These are phyloP conservation scores for Delphinella strobiligena DNA, from an alignment of 2,329 filamentous ascomycete genomes.

Conservation along the genomic window DNA sequence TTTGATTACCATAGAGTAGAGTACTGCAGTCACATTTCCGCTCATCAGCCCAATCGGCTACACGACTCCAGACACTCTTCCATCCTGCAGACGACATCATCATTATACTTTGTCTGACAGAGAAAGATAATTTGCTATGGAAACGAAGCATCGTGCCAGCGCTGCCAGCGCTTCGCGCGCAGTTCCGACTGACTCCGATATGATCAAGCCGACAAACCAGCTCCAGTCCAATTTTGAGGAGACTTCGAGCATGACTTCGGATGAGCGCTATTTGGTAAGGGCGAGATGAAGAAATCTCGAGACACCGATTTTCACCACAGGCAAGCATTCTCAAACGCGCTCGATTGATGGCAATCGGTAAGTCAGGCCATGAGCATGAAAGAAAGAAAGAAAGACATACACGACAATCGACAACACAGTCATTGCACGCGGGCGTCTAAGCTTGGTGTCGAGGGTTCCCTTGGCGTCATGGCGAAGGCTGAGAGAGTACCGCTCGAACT, in stretches of 20 bases:
- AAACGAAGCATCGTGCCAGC: slow-evolving; percentile 8
- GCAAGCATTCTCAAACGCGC: slow-evolving; percentile 9
- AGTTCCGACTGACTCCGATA: slow-evolving; percentile 8
- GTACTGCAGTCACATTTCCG: too few relatives aligned
- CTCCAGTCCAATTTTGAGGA: slow-evolving; percentile 22
- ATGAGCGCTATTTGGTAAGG: slow-evolving; percentile 26
- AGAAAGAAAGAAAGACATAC: slow-evolving; percentile 2
- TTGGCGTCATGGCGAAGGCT: slow-evolving; percentile 16
- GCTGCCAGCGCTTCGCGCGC: slow-evolving; percentile 4
- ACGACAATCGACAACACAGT: slow-evolving; percentile 13
- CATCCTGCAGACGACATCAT: too few relatives aligned
- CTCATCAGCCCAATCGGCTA: too few relatives aligned
- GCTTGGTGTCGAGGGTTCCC: slow-evolving; percentile 2
- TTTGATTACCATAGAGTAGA: too few relatives aligned
- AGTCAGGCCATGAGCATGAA: slow-evolving; percentile 13
- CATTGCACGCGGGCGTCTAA: slow-evolving; percentile 26
- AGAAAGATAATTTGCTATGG: not conserved
- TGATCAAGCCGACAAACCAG: slow-evolving; percentile 17
- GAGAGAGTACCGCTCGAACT: slow-evolving; percentile 28
- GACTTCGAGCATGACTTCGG: slow-evolving; percentile 20
- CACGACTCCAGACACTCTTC: too few relatives aligned
- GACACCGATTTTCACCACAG: slow-evolving; percentile 9
- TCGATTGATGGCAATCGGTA: slow-evolving; percentile 13
- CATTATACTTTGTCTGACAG: too few relatives aligned
- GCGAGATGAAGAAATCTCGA: slow-evolving; percentile 12